A percentile compares a stretch with the other conserved stretches of the same genome.
Evolutionary conservation across 768 basidiomycete species (phyloP).

Genomic region (Amanita polypyramis): DNA sequence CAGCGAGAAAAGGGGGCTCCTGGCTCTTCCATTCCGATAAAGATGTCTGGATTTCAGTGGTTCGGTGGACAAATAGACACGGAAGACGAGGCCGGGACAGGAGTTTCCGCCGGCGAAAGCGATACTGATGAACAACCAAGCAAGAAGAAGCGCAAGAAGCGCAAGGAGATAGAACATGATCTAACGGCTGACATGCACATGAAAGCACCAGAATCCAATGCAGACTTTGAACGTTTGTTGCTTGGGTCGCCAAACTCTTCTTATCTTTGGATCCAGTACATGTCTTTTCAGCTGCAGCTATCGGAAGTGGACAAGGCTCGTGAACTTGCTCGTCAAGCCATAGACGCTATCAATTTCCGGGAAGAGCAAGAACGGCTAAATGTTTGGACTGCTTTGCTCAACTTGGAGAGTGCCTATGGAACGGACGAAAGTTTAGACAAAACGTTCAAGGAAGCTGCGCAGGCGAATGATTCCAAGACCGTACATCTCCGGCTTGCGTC

Average conservation of each 20-base stretch:
- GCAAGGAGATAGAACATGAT: constrained; percentile 68
- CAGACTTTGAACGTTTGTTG: constrained; percentile 90
- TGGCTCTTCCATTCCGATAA: constrained; percentile 31
- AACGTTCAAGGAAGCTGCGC: constrained; percentile 85
- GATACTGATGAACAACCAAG: constrained; percentile 32
- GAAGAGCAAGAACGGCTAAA: constrained; percentile 96
- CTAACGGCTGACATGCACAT: constrained; percentile 83
- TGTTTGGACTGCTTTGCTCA: constrained; percentile 94
- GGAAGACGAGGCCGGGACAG: constrained; percentile 27
- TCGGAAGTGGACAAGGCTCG: constrained; percentile 94
- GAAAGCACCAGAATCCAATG: constrained; percentile 78
- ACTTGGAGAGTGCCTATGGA: constrained; percentile 90
- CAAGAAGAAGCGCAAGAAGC: constrained; percentile 59
- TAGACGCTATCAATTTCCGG: constrained; percentile 84
- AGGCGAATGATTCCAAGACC: constrained; percentile 88
- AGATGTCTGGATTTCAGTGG: constrained; percentile 61
- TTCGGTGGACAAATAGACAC: constrained; percentile 30
- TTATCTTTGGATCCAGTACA: constrained; percentile 97
- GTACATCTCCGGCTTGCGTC: constrained; percentile 76
- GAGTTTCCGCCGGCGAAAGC: constrained; percentile 34
- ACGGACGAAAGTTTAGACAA: constrained; percentile 68
- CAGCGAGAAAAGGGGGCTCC: constrained; percentile 10
- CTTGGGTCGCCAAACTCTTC: constrained; percentile 95
- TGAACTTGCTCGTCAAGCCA: constrained; percentile 73
- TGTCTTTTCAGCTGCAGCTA: constrained; percentile 97